Evolutionary conservation across 306 rosid genomes (phyloP), one percentile per base, ranked within the genome.

Genomic region (Comarum palustre): DNA sequence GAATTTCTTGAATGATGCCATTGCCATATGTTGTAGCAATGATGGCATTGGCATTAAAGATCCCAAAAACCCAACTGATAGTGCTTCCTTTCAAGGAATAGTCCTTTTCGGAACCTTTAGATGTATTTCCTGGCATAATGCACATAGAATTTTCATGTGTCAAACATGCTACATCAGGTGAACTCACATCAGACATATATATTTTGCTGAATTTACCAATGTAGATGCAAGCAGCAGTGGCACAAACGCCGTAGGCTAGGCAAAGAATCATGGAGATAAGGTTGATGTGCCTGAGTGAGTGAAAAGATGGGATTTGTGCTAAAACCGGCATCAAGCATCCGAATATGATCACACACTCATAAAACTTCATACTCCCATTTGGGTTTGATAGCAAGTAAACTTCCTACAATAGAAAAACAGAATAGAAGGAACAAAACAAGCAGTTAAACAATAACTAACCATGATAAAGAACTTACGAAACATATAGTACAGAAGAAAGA

Each of bases 1-100:
- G 97, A 78, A 89, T 93, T 79, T 93, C 97, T 39, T 96, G 98
- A 39, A 90, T 84, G n/a, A 90, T 90, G 59, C 96, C 97, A 42
- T 89, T 93, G 63, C 98, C 97, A 31, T 79, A 90, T 6, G 86
- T 74, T 0, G 97, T 91, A 57, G 98, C 96, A 39, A 90, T 85
- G 75, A 93, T 90, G 61, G 92, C 89, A 58, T 86, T 73, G 17
- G 97, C 92, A 65, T 89, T 93, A 75, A 89, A 89, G 32, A 91
- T 48, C 32, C 93, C 96, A 59, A 93, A 93, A 42, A 85, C 3
- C 2, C 73, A 79, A 81, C 65, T 45, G 66, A 75, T 72, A 2
- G 83, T 13, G 39, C 84, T 75, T 34, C 92, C 90, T 6, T 76
- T 77, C n/a, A 90, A 0, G n/a, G 92, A 84, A 60, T 93, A 93